These are phyloP conservation scores for Arthrobotrys megalospora DNA, from an alignment of 2,329 filamentous ascomycete species.

Conservation along the genomic window DNA sequence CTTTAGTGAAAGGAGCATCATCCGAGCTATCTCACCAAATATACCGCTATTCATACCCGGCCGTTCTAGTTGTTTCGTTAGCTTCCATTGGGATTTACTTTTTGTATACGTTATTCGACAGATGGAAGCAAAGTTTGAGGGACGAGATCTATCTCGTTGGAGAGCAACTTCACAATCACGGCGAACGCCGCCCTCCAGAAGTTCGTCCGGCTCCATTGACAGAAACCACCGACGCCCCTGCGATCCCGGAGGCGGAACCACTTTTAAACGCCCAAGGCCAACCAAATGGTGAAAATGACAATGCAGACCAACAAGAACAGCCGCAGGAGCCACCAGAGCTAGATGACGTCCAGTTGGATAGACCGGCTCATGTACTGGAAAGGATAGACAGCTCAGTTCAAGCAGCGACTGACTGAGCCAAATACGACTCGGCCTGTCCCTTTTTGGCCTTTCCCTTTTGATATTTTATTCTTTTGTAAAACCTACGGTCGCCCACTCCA, in stretches of 20 bases:
- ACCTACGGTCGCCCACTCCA: neutral
- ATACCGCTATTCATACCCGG: slow-evolving; percentile 82
- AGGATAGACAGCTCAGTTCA: slow-evolving; percentile 53
- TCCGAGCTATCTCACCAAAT: slow-evolving; percentile 62
- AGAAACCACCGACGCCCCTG: neutral
- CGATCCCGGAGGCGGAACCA: slow-evolving; percentile 33
- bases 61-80: slow-evolving; percentile 67
- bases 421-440: neutral
- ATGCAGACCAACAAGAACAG: slow-evolving; percentile 14
- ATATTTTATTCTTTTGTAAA: slow-evolving; percentile 19
- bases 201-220: neutral
- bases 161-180: slow-evolving; percentile 94
- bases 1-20: slow-evolving; percentile 63
- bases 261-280: slow-evolving; percentile 33
- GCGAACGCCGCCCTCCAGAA: slow-evolving; percentile 70
- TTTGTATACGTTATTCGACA: slow-evolving; percentile 73
- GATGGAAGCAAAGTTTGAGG: slow-evolving; percentile 85
- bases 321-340: slow-evolving; percentile 13
- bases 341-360: slow-evolving; percentile 20
- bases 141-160: slow-evolving; percentile 98
- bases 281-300: slow-evolving; percentile 8
- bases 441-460: neutral
- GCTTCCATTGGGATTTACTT: slow-evolving; percentile 64
- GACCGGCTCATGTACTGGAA: slow-evolving; percentile 39
- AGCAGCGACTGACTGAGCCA: slow-evolving; percentile 32